These are phyloP conservation scores for Solanum boliviense DNA, from an alignment of 257 asterid genomes.

Conservation along the genomic window DNA sequence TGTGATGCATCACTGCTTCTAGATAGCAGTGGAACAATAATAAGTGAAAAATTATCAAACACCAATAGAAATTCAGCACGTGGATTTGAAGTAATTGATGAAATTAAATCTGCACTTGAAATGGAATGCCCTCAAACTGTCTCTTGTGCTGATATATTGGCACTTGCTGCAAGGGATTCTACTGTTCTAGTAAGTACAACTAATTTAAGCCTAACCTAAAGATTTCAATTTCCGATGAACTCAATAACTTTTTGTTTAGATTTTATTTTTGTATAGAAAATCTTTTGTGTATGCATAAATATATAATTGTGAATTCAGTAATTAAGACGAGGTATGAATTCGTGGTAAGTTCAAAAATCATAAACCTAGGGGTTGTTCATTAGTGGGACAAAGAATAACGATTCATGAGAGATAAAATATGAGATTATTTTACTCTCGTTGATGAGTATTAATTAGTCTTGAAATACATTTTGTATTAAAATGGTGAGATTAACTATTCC, in stretches of 20 bases:
- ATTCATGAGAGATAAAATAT: too few species aligned
- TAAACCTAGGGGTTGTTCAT: neutral
- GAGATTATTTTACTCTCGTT: neutral
- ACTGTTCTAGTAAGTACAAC: constrained; percentile 46
- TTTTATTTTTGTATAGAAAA: too few species aligned
- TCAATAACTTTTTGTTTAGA: neutral
- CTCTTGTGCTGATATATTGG: constrained; percentile 80
- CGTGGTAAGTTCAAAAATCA: neutral
- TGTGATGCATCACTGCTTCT: constrained; percentile 84
- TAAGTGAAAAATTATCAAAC: constrained; percentile 55
- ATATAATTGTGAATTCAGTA: neutral
- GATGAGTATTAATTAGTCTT: neutral
- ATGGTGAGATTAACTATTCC: neutral
- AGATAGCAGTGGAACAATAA: constrained; percentile 40
- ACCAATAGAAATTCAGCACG: constrained; percentile 74
- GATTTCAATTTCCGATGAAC: too few species aligned
- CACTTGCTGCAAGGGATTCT: constrained; percentile 82
- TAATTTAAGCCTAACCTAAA: neutral
- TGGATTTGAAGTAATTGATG: constrained; percentile 76
- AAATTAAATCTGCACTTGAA: constrained; percentile 71
- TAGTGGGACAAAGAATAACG: neutral
- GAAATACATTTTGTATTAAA: neutral
- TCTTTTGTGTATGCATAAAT: too few species aligned
- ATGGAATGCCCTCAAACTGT: constrained; percentile 70
- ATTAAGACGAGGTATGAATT: neutral